Percentiles rank a stretch among this genome's conserved stretches.
These are phyloP conservation scores for Ustilago nuda DNA, from an alignment of 1,284 basidiomycete species.

Conservation along the genomic window DNA sequence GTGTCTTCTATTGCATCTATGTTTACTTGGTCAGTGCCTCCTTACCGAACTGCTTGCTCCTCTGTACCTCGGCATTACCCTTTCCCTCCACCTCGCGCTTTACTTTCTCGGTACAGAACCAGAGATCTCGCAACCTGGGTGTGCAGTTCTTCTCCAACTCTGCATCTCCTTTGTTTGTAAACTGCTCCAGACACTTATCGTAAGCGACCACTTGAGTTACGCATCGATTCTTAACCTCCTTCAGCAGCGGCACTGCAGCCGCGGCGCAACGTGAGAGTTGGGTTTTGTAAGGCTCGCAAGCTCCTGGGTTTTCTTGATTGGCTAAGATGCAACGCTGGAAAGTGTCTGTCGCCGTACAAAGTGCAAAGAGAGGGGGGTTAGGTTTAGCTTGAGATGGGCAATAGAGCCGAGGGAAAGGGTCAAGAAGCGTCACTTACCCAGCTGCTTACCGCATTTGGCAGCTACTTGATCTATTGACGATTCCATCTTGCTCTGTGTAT, in stretches of 20 bases:
- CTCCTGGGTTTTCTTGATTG: constrained; percentile 50
- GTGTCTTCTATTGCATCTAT: neutral
- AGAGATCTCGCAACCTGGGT: constrained; percentile 54
- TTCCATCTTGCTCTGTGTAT: constrained; percentile 32
- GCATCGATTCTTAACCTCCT: constrained; percentile 62
- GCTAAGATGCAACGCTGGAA: constrained; percentile 66
- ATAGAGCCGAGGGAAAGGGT: neutral
- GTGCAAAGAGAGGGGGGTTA: neutral
- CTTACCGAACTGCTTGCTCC: constrained; percentile 22
- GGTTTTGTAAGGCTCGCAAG: constrained; percentile 54
- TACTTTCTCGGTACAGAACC: constrained; percentile 63
- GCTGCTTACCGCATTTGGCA: constrained; percentile 55
- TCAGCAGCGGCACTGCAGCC: constrained; percentile 58
- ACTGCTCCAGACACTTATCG: constrained; percentile 58
- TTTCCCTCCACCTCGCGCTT: constrained; percentile 49
- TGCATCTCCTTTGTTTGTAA: constrained; percentile 47
- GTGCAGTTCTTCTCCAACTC: constrained; percentile 60
- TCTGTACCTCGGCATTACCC: constrained; percentile 22
- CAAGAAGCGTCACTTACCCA: constrained; percentile 21
- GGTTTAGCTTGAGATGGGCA: neutral
- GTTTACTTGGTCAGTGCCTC: constrained; percentile 36
- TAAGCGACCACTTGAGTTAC: constrained; percentile 57
- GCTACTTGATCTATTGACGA: constrained; percentile 56
- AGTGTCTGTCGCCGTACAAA: constrained; percentile 21
- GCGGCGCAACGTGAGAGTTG: constrained; percentile 61